Conservation (phyloP, 2,329 filamentous ascomycete genomes). For the Monilinia laxa region DNA sequence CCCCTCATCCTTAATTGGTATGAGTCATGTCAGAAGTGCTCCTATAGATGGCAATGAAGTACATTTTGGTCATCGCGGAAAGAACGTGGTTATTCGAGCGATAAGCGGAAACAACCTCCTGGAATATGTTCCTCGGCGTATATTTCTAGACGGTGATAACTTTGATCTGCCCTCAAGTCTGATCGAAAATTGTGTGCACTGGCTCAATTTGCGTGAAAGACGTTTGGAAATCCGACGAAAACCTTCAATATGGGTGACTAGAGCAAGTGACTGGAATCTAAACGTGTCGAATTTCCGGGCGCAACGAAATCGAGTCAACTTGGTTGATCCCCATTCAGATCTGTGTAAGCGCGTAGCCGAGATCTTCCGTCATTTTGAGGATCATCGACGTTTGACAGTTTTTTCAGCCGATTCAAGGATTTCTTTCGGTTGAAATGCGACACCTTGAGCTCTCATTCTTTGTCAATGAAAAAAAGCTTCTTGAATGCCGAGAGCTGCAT, state of each 20-base stretch:
- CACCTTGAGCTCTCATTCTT: too few relatives aligned
- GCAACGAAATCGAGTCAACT: slow-evolving; percentile 32
- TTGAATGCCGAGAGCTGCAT: too few relatives aligned
- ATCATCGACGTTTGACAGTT: slow-evolving; percentile 45
- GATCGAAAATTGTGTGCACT: slow-evolving; percentile 37
- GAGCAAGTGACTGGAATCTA: slow-evolving; percentile 45
- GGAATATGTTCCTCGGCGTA: too few relatives aligned
- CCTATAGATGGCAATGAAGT: slow-evolving; percentile 36
- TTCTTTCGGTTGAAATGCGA: slow-evolving; percentile 49
- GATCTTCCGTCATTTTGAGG: slow-evolving; percentile 54
- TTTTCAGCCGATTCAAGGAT: slow-evolving; percentile 41
- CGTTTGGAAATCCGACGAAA: slow-evolving; percentile 53
- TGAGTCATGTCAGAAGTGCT: slow-evolving; percentile 40
- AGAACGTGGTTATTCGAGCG: slow-evolving; percentile 47
- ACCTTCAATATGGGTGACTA: slow-evolving; percentile 45
- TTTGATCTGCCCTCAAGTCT: too few relatives aligned
- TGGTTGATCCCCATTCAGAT: slow-evolving; percentile 52
- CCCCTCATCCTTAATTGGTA: slow-evolving; percentile 51
- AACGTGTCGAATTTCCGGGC: slow-evolving; percentile 38
- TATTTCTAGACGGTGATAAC: too few relatives aligned
- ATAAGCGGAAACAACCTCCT: too few relatives aligned
- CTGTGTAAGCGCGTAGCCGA: slow-evolving; percentile 44
- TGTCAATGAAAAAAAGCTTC: too few relatives aligned
- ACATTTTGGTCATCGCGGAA: slow-evolving; percentile 53
- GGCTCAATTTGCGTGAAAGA: slow-evolving; percentile 52